phyloP scores from a whole-genome alignment of 2,329 filamentous ascomycete species.

The Grosmannia penicillata region DNA sequence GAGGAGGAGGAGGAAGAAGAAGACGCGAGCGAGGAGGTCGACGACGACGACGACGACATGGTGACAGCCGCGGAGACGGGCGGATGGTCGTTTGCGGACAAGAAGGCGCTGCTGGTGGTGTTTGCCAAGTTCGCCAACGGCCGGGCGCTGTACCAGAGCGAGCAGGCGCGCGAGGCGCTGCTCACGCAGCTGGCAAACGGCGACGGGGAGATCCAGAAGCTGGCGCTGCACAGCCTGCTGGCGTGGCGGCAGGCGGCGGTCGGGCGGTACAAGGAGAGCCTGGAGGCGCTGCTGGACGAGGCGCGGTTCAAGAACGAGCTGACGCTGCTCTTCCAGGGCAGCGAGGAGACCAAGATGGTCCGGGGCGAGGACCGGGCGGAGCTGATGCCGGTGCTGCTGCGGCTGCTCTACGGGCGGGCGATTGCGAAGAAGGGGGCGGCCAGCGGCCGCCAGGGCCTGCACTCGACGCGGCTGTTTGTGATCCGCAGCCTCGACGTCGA shows the following conservation, averaged over 20 bases:
- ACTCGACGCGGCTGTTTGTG: slow-evolving; percentile 66
- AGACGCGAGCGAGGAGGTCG: slow-evolving; percentile 14
- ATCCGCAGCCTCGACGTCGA: slow-evolving; percentile 61
- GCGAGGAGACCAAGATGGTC: slow-evolving; percentile 28
- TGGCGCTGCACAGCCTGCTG: slow-evolving; percentile 69
- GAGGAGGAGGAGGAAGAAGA: slow-evolving; percentile 21
- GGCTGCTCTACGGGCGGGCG: slow-evolving; percentile 77
- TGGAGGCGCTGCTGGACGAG: slow-evolving; percentile 80
- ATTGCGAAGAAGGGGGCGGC: slow-evolving; percentile 67
- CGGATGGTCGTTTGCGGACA: slow-evolving; percentile 62
- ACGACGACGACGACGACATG: slow-evolving; percentile 16
- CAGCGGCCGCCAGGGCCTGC: slow-evolving; percentile 66
- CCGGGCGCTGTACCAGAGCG: slow-evolving; percentile 62
- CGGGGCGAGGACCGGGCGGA: slow-evolving; percentile 55
- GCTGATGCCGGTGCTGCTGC: slow-evolving; percentile 74
- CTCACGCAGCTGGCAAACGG: slow-evolving; percentile 70
- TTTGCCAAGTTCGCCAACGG: slow-evolving; percentile 82
- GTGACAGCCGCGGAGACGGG: slow-evolving; percentile 16
- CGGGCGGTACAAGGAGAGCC: slow-evolving; percentile 65
- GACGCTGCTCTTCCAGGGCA: slow-evolving; percentile 61
- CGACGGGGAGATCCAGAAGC: slow-evolving; percentile 77
- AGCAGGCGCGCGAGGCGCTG: slow-evolving; percentile 62
- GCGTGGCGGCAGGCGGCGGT: slow-evolving; percentile 77
- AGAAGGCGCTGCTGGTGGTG: slow-evolving; percentile 67
- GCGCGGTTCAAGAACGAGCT: slow-evolving; percentile 86